Evolutionary conservation across 208 protist species (phyloP).

Genomic region (Naegleria gruberi): DNA sequence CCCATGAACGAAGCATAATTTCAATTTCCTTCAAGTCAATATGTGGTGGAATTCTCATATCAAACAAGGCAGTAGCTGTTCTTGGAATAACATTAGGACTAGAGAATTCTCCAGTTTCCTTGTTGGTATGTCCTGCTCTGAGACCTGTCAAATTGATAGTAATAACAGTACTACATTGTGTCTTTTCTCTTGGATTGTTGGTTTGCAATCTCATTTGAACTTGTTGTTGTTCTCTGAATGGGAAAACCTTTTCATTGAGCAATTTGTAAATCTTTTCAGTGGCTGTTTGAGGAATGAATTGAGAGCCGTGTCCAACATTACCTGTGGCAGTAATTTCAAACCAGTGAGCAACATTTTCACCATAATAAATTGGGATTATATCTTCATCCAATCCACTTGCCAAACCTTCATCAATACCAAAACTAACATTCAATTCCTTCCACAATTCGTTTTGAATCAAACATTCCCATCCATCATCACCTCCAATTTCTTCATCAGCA

Average conservation of each 20-base stretch:
- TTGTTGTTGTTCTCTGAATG: constrained; percentile 37
- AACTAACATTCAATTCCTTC: constrained; percentile 47
- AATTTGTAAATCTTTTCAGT: constrained; percentile 44
- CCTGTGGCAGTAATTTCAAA: constrained; percentile 43
- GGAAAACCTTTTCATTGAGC: constrained; percentile 31
- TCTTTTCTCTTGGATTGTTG: constrained; percentile 1
- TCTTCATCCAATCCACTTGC: constrained; percentile 36
- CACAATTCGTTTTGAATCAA: constrained; percentile 43
- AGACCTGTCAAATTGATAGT: constrained; percentile 58
- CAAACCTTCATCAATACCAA: constrained; percentile 59
- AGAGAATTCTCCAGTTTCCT: constrained; percentile 38
- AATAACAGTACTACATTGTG: constrained; percentile 49
- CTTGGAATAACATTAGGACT: constrained; percentile 56
- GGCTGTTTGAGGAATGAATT: constrained; percentile 52
- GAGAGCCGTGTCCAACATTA: constrained; percentile 49
- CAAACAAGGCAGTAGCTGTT: constrained; percentile 45
- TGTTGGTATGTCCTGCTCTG: constrained; percentile 37
- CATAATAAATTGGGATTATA: constrained; percentile 53
- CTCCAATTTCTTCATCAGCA: constrained; percentile 56
- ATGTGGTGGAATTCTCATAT: constrained; percentile 54
- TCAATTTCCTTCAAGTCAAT: constrained; percentile 43
- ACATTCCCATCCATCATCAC: constrained; percentile 42
- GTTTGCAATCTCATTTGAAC: not conserved
- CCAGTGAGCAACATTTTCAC: constrained; percentile 50
- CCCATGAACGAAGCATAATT: constrained; percentile 41